phyloP scores from a whole-genome alignment of 2,329 filamentous ascomycete species.

The Coleophoma cylindrospora region DNA sequence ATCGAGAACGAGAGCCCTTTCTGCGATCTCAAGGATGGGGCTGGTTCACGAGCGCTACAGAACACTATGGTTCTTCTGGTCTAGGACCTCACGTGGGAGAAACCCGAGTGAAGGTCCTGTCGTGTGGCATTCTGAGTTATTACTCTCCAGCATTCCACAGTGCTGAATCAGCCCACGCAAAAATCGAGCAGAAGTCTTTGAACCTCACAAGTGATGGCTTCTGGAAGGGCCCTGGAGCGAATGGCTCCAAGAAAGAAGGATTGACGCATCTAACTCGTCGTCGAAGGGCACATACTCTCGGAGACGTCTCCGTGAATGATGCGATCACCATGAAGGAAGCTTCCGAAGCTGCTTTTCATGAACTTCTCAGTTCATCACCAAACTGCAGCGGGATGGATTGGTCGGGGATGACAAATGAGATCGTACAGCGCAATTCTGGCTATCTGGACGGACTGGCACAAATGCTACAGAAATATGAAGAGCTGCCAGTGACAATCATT shows the following conservation, averaged over 20 bases:
- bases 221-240: slow-evolving; percentile 27
- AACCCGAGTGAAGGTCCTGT: slow-evolving; percentile 31
- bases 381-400: slow-evolving; percentile 39
- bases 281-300: slow-evolving; percentile 31
- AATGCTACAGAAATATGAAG: slow-evolving; percentile 14
- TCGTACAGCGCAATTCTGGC: slow-evolving; percentile 33
- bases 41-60: slow-evolving; percentile 39
- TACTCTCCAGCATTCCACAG: slow-evolving; percentile 33
- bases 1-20: slow-evolving; percentile 32
- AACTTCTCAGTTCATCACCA: slow-evolving; percentile 15
- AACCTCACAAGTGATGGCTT: slow-evolving; percentile 36
- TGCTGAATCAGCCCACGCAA: slow-evolving; percentile 25
- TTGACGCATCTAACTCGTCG: slow-evolving; percentile 31
- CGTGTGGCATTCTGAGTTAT: slow-evolving; percentile 39
- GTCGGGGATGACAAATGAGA: slow-evolving; percentile 33
- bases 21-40: slow-evolving; percentile 33
- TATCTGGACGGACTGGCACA: slow-evolving; percentile 28
- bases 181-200: slow-evolving; percentile 28
- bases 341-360: slow-evolving; percentile 25
- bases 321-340: slow-evolving; percentile 28
- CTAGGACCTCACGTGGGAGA: slow-evolving; percentile 35
- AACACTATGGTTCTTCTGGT: slow-evolving; percentile 35
- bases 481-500: slow-evolving; percentile 5
- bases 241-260: slow-evolving; percentile 20
- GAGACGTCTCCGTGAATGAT: slow-evolving; percentile 25